Percentiles rank a stretch among this genome's conserved stretches.
These are phyloP conservation scores for Chlamydomonas urium DNA, from an alignment of 139 green algal genomes.

Conservation along the genomic window DNA sequence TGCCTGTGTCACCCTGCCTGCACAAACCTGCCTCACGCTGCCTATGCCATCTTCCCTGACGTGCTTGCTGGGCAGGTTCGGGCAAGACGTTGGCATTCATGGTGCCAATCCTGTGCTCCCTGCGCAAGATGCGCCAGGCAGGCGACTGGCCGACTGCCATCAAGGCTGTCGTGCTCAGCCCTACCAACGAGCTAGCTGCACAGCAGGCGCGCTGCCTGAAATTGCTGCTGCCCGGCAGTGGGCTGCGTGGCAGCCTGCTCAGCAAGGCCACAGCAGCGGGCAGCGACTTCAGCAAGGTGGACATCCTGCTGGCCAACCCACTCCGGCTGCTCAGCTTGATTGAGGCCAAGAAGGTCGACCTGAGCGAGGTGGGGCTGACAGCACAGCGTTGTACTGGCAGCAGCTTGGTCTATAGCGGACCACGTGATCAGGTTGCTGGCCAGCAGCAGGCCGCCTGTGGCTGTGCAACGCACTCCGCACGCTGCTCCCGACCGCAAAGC, in stretches of 20 bases:
- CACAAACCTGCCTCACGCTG: background rate
- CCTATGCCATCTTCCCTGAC: slow-evolving; percentile 13
- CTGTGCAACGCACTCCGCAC: no score
- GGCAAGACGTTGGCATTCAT: slow-evolving; percentile 94
- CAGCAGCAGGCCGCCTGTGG: no score
- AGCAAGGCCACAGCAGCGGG: slow-evolving; percentile 63
- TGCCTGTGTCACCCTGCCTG: no score
- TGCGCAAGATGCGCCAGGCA: slow-evolving; percentile 19
- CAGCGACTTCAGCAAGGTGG: slow-evolving; percentile 65
- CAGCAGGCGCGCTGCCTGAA: slow-evolving; percentile 69
- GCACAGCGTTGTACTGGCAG: no score
- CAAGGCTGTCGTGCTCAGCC: slow-evolving; percentile 65
- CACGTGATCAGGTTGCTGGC: no score
- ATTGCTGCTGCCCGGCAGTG: slow-evolving; percentile 62
- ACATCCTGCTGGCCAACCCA: slow-evolving; percentile 88
- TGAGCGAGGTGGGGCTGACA: slow-evolving; percentile 41
- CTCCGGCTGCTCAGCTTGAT: slow-evolving; percentile 66
- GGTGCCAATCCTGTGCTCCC: slow-evolving; percentile 63
- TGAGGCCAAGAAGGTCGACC: slow-evolving; percentile 47
- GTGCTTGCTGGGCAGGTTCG: slow-evolving; percentile 41
- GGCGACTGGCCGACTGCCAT: slow-evolving; percentile 28
- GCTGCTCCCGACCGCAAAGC: no score
- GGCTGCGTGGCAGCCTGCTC: slow-evolving; percentile 67
- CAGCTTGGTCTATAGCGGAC: background rate
- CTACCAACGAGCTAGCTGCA: slow-evolving; percentile 82